Percentiles rank a stretch among this genome's conserved stretches.
Conservation (phyloP, 495 filamentous ascomycete species). For the Letharia lupina region DNA sequence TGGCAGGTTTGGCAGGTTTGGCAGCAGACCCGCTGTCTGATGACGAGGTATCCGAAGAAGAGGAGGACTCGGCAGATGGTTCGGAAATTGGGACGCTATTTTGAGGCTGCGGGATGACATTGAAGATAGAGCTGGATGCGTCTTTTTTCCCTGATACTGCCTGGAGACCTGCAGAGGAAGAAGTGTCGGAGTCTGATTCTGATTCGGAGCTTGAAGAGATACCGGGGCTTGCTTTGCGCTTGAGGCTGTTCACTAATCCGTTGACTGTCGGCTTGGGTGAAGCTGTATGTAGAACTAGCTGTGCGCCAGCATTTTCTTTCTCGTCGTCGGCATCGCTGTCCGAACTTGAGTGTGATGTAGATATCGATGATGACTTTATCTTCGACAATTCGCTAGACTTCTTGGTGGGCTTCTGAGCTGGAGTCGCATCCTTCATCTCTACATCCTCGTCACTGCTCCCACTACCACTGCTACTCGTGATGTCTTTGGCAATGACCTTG, state of each 20-base stretch:
- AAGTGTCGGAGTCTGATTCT: constrained; percentile 40
- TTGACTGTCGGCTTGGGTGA: constrained; percentile 34
- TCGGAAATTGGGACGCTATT: neutral
- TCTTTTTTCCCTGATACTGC: constrained; percentile 19
- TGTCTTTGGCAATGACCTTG: constrained; percentile 12
- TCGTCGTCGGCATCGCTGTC: constrained; percentile 57
- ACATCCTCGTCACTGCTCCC: constrained; percentile 16
- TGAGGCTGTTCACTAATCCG: constrained; percentile 37
- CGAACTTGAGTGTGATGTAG: constrained; percentile 43
- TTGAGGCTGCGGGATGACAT: neutral
- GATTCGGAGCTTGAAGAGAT: constrained; percentile 41
- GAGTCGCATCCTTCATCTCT: constrained; percentile 28
- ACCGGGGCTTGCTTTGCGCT: constrained; percentile 57
- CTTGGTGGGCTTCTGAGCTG: constrained; percentile 20
- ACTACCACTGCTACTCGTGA: constrained; percentile 23
- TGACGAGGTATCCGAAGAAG: constrained; percentile 12
- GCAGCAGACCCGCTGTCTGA: constrained; percentile 17
- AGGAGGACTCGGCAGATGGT: constrained; percentile 6
- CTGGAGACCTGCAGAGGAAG: constrained; percentile 26
- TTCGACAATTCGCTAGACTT: constrained; percentile 27
- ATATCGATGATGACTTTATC: constrained; percentile 38
- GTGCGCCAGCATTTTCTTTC: constrained; percentile 36
- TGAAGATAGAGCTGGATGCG: neutral
- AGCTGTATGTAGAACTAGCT: constrained; percentile 10
- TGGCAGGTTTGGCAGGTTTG: constrained; percentile 1